Evolutionary conservation across 2,329 filamentous ascomycete species (phyloP).

Genomic region (Hypoxylon sp.): DNA sequence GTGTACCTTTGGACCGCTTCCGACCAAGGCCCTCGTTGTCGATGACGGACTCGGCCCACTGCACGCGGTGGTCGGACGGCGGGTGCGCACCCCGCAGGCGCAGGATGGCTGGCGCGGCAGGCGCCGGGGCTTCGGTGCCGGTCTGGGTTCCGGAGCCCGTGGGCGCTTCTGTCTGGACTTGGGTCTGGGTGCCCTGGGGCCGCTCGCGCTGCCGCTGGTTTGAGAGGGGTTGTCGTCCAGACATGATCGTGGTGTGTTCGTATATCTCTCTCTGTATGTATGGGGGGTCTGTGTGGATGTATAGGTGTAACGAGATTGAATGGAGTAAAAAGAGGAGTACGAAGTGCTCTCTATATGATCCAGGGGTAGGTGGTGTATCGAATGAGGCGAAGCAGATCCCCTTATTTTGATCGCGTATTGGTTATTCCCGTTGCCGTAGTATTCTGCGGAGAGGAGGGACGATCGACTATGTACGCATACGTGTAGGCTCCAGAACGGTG

Average conservation of each 20-base stretch:
- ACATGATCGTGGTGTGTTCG: conserved; percentile 23
- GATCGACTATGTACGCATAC: conserved; percentile 40
- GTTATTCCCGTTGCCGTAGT: conserved; percentile 6
- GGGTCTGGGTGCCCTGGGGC: conserved; percentile 51
- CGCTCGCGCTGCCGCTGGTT: conserved; percentile 32
- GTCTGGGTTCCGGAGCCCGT: conserved; percentile 48
- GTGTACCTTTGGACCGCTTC: conserved; percentile 90
- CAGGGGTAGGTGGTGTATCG: conserved; percentile 8
- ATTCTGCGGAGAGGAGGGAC: conserved; percentile 14
- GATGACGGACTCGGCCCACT: conserved; percentile 92
- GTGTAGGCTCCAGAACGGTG: conserved; percentile 36
- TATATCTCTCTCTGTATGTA: neutral
- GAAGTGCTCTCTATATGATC: conserved; percentile 5
- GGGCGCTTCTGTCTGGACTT: conserved; percentile 50
- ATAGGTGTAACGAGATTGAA: neutral
- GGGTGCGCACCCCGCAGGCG: conserved; percentile 65
- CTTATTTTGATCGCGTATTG: conserved; percentile 3
- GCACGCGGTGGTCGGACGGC: conserved; percentile 72
- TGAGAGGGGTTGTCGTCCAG: conserved; percentile 28
- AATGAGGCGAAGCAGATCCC: neutral
- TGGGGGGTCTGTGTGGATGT: conserved; percentile 8
- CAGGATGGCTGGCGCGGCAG: conserved; percentile 57
- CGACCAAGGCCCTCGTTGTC: conserved; percentile 96
- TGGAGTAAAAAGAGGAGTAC: conserved; percentile 8
- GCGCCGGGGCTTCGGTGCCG: conserved; percentile 31